Evolutionary conservation across 192 early-diverging fungal genomes (phyloP), one percentile per base, ranked within the genome.

Genomic region (Coemansia sp.): DNA sequence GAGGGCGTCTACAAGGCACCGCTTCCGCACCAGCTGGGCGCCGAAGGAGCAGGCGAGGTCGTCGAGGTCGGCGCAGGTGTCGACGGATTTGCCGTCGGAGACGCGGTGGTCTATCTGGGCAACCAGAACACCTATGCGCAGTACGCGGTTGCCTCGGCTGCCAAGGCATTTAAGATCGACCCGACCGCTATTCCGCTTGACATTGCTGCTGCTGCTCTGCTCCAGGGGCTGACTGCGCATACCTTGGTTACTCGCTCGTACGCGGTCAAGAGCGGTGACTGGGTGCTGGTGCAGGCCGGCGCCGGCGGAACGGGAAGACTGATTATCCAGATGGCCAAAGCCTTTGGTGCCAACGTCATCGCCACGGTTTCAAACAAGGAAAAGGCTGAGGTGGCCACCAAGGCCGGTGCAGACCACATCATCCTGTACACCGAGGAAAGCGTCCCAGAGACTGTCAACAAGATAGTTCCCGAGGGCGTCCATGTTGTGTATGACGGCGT

Each of bases 401-500:
- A 56, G 2, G 76, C 87, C 0, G 92, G 93, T 17, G 89, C 90
- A 17, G 86, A 92, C 48, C 81, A 94, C 68, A 77, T 89, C 1
- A 87, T 98, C 36, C 76, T 87, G 60, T 95, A 91, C 82, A 85
- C 77, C 0, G 64, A 90, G n/a, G 87, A 90, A 55, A 79, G 86
- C 50, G 76, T 94, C 2, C 70, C 84, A 0, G 80, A 83, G 30
- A 79, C 88, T 30, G 91, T 98, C 38, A 86, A 84, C 66, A 76
- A 84, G 54, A 85, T 98, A 34, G 93, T 94, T 0, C 72, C 78
- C 38, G 69, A 87, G 51, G 93, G 93, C 17, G 90, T 90, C 17
- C 85, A 93, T 45, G 93, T 84, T 20, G 92, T 93, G 30, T 92
- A 85, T 64, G 96, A 98, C 66, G 91, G 94, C 33, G 90, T 98